Evolutionary conservation across 345 rosid species (phyloP), one percentile per base, ranked within the genome.

Genomic region (Gossypium thurberi): DNA sequence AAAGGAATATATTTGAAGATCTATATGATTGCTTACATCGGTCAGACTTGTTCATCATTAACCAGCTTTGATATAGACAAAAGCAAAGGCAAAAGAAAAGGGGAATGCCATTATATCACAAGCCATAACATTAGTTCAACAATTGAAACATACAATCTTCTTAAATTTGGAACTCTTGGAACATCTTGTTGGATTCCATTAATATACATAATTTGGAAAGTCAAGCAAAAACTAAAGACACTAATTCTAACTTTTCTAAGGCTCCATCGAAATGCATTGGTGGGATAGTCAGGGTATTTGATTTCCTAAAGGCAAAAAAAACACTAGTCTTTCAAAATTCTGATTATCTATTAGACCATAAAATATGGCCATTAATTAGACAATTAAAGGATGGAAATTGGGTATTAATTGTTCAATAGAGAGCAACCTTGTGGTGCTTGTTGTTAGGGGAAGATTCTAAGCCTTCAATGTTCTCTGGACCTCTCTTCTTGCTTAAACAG

Each of bases 401-500:
- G 44, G 14, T 17, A 6, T 56, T 28, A 63, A 43, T 62, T 28
- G 61, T 28, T 80, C 63, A 82, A 47, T 65, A 73, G 66, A 76
- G 71, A 43, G 65, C 52, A 61, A 60, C 13, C 66, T 81, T 85
- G 52, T 75, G 82, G 25, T 46, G 74, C 68, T 85, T 85, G 67
- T 18, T 26, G 52, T 52, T 48, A 6, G 73, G 76, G 2, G 81
- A 79, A 78, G 80, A 77, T 69, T 81, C 77, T 55, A 74, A 75
- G 62, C 53, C 77, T 26, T 82, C 84, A 44, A 26, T 42, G 70
- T 71, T 44, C 14, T 82, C 82, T 15, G 63, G 47, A 13, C 75
- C 50, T 74, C 90, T 87, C 51, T 84, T 86, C 78, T 68, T 79
- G 80, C 57, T 59, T 44, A 74, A 59, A 63, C 75, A 68, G 43